A percentile compares a stretch with the other conserved stretches of the same genome.
phyloP scores from a whole-genome alignment of 148 eudicot species.

The Camellia granthamiana region DNA sequence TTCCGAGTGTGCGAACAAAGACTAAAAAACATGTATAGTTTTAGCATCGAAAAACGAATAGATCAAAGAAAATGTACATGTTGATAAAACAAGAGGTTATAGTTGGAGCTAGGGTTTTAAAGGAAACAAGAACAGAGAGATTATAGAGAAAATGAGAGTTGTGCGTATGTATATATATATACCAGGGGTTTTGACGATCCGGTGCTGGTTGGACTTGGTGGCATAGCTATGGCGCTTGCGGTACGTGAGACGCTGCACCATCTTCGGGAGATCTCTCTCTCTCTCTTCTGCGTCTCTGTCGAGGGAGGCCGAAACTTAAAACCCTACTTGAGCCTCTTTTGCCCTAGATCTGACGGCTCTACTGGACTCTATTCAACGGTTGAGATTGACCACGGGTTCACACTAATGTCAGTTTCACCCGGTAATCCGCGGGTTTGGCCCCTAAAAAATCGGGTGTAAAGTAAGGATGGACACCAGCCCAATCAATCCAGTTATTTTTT shows the following conservation, averaged over 20 bases:
- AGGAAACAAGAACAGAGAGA: not conserved
- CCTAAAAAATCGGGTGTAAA: too few species aligned
- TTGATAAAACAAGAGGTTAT: not conserved
- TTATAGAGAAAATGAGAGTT: not conserved
- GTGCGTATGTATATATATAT: not conserved
- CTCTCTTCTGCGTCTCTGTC: constrained; percentile 12
- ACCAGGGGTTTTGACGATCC: constrained; percentile 70
- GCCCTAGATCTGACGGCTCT: constrained; percentile 35
- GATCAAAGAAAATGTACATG: not conserved
- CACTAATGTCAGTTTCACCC: too few species aligned
- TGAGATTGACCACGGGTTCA: not conserved
- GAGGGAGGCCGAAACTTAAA: constrained; percentile 12
- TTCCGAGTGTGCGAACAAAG: too few species aligned
- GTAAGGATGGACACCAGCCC: too few species aligned
- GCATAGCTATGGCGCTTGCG: constrained; percentile 61
- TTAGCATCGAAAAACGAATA: not conserved
- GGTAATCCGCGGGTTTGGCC: too few species aligned
- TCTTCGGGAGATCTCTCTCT: constrained; percentile 19
- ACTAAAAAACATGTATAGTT: too few species aligned
- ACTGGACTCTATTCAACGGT: not conserved
- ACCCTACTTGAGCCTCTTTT: not conserved
- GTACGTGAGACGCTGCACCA: constrained; percentile 61
- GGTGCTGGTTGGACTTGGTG: constrained; percentile 63
- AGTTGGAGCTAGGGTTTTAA: constrained; percentile 2
- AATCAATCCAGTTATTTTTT: too few species aligned